phyloP scores from a whole-genome alignment of 1,284 basidiomycete genomes.

The Sporisorium exsertum region DNA sequence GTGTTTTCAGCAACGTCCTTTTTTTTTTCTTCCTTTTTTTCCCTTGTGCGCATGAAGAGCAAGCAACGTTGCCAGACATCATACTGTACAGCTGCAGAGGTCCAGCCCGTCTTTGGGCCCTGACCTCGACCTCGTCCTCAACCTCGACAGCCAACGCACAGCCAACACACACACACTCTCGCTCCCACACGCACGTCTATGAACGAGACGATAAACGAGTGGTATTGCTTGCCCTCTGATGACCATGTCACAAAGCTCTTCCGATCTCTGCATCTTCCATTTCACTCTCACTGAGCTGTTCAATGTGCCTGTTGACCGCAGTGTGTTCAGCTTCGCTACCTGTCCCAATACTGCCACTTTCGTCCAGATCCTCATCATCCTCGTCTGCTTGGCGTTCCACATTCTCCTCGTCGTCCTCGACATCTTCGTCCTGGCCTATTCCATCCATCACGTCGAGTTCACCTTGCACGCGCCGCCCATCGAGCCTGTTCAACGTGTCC shows the following conservation, averaged over 20 bases:
- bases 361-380: conserved; percentile 15
- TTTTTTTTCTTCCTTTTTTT: background rate
- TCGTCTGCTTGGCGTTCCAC: conserved; percentile 11
- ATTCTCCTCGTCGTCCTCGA: conserved; percentile 24
- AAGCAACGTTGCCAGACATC: no score
- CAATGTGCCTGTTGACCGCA: conserved; percentile 3
- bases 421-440: conserved; percentile 30
- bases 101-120: no score
- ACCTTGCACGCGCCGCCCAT: background rate
- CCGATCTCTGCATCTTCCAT: conserved; percentile 15
- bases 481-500: conserved; percentile 21
- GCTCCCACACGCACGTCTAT: background rate
- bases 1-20: conserved; percentile 4
- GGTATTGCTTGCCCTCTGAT: background rate
- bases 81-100: no score
- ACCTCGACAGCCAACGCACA: background rate
- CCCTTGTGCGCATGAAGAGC: no score
- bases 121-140: no score
- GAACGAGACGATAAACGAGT: background rate
- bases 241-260: conserved; percentile 17
- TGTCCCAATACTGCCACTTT: conserved; percentile 4
- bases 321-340: conserved; percentile 16
- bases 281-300: conserved; percentile 7
- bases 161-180: no score
- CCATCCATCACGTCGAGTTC: conserved; percentile 15